Conservation (phyloP, 208 protist species). For the Baffinella frigidus region DNA sequence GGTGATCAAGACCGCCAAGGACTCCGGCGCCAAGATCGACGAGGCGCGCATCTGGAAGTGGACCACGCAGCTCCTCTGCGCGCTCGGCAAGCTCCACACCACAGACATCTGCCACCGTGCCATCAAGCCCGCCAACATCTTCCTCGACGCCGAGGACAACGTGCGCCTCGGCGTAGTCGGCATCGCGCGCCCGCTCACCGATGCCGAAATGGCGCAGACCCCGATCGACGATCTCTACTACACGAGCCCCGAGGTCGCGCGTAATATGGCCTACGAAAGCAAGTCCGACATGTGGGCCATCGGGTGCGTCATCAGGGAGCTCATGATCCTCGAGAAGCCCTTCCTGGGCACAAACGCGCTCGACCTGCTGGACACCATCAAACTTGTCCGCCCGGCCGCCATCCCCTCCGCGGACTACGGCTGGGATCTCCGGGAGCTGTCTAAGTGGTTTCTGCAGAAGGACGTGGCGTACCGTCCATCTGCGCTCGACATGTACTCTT, state of each 20-base stretch:
- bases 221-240: neutral
- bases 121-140: neutral
- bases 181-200: neutral
- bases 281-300: slow-evolving; percentile 31
- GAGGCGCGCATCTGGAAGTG: slow-evolving; percentile 32
- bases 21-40: too few species aligned
- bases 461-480: neutral
- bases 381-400: neutral
- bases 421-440: neutral
- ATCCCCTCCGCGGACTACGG: neutral
- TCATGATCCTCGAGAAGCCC: neutral
- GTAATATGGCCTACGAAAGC: neutral
- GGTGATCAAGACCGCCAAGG: too few species aligned
- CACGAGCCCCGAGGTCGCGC: neutral
- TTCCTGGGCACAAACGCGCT: neutral
- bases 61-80: neutral
- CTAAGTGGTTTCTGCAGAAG: slow-evolving; percentile 31
- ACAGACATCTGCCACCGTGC: neutral
- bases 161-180: neutral
- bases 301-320: neutral
- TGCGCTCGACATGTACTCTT: slow-evolving; percentile 2
- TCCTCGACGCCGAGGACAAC: neutral
- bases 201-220: neutral
- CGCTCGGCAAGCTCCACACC: neutral
- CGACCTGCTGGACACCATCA: neutral